phyloP scores from a whole-genome alignment of 192 early-diverging fungal species.

The Backusella parvicylindrica region DNA sequence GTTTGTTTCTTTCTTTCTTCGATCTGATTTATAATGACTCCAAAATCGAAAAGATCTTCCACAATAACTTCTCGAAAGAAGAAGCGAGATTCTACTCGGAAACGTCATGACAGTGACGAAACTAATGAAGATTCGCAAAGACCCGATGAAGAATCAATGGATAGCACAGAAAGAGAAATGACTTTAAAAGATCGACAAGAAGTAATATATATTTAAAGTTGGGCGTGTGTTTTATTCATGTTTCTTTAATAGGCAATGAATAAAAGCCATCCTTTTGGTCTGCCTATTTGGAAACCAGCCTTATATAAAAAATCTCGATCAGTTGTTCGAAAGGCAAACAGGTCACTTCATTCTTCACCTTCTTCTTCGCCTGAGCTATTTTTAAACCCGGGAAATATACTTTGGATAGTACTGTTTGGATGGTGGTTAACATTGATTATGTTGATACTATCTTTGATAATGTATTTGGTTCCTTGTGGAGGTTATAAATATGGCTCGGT shows the following conservation, averaged over 20 bases:
- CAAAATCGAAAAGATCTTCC: constrained; percentile 1
- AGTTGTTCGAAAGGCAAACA: constrained; percentile 74
- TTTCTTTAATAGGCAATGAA: constrained; percentile 60
- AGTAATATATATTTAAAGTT: too few species aligned
- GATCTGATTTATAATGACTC: background rate
- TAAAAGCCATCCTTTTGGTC: constrained; percentile 85
- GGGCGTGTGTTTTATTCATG: background rate
- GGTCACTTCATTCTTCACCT: constrained; percentile 75
- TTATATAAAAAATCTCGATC: constrained; percentile 94
- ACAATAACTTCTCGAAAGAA: background rate
- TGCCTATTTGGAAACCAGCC: constrained; percentile 96
- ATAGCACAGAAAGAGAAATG: constrained; percentile 40
- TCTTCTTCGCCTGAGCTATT: constrained; percentile 59
- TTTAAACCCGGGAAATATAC: constrained; percentile 80
- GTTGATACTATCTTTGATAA: constrained; percentile 52
- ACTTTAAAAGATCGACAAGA: constrained; percentile 58
- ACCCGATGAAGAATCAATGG: constrained; percentile 1
- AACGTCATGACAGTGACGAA: background rate
- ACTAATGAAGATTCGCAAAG: background rate
- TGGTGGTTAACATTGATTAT: constrained; percentile 83
- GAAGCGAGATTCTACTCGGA: background rate
- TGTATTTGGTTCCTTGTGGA: constrained; percentile 53
- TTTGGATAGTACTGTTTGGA: constrained; percentile 85
- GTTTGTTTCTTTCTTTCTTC: background rate
- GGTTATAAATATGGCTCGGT: constrained; percentile 63